These are phyloP conservation scores for Aspergillus aculeatus DNA, from an alignment of 2,329 filamentous ascomycete genomes.

Conservation along the genomic window DNA sequence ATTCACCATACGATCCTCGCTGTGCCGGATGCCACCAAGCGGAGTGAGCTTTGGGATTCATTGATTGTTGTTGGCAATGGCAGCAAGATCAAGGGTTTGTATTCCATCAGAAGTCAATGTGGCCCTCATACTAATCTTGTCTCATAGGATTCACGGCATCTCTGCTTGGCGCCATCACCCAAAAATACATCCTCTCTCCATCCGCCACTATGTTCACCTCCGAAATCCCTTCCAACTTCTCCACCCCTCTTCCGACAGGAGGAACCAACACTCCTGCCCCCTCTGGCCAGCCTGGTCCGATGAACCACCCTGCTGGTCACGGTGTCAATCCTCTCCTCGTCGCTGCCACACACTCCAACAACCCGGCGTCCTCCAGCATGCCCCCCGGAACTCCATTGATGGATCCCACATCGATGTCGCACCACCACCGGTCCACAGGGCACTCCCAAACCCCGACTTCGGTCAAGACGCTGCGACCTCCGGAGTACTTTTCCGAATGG, in stretches of 20 bases:
- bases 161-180: slow-evolving; percentile 72
- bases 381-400: slow-evolving; percentile 37
- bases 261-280: slow-evolving; percentile 76
- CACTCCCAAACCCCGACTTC: slow-evolving; percentile 76
- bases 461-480: slow-evolving; percentile 74
- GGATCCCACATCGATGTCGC: slow-evolving; percentile 34
- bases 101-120: neutral
- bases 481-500: slow-evolving; percentile 89
- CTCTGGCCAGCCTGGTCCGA: slow-evolving; percentile 46
- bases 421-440: slow-evolving; percentile 58
- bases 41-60: slow-evolving; percentile 86
- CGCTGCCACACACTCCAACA: slow-evolving; percentile 67
- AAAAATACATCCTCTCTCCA: slow-evolving; percentile 86
- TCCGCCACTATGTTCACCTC: slow-evolving; percentile 96
- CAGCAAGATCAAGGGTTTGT: slow-evolving; percentile 59
- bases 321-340: slow-evolving; percentile 88
- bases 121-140: neutral
- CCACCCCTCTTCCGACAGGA: slow-evolving; percentile 85
- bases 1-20: slow-evolving; percentile 81
- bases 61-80: slow-evolving; percentile 91
- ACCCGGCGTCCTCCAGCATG: slow-evolving; percentile 35
- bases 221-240: slow-evolving; percentile 89
- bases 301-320: slow-evolving; percentile 56
- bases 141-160: slow-evolving; percentile 77
- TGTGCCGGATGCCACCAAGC: slow-evolving; percentile 80